phyloP scores from a whole-genome alignment of 108 stramenopile species.

The Cyclotella sp. region DNA sequence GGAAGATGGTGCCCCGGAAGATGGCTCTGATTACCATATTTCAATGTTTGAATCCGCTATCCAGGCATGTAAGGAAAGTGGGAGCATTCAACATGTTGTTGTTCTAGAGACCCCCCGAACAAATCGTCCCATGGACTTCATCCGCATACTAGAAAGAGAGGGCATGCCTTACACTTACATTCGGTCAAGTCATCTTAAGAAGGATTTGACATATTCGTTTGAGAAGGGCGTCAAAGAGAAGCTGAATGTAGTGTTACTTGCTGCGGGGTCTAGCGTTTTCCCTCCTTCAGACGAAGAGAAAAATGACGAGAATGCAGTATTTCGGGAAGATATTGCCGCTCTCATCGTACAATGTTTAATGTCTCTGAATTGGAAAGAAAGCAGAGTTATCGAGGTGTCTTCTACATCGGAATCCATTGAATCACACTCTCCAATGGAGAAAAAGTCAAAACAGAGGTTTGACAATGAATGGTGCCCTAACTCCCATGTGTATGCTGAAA shows the following conservation, averaged over 20 bases:
- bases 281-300: conserved; percentile 1
- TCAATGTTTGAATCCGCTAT: conserved; percentile 56
- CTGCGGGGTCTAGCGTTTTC: conserved; percentile 6
- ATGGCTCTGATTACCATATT: conserved; percentile 47
- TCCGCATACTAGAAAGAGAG: conserved; percentile 55
- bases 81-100: conserved; percentile 61
- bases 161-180: conserved; percentile 73
- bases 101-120: conserved; percentile 69
- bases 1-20: conserved; percentile 23
- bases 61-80: conserved; percentile 59
- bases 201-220: conserved; percentile 63
- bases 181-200: conserved; percentile 53
- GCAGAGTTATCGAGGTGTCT: conserved; percentile 50
- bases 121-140: conserved; percentile 45
- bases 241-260: conserved; percentile 39
- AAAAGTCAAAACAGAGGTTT: conserved; percentile 20
- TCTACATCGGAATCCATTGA: conserved; percentile 13
- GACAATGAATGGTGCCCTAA: conserved; percentile 57
- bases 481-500: conserved; percentile 33
- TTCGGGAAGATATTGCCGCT: conserved; percentile 80
- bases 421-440: background rate
- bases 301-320: conserved; percentile 37
- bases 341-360: conserved; percentile 71
- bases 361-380: conserved; percentile 71
- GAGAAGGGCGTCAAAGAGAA: conserved; percentile 68